phyloP scores from a whole-genome alignment of 2,329 filamentous ascomycete species.

The Pseudogymnoascus sp. region DNA sequence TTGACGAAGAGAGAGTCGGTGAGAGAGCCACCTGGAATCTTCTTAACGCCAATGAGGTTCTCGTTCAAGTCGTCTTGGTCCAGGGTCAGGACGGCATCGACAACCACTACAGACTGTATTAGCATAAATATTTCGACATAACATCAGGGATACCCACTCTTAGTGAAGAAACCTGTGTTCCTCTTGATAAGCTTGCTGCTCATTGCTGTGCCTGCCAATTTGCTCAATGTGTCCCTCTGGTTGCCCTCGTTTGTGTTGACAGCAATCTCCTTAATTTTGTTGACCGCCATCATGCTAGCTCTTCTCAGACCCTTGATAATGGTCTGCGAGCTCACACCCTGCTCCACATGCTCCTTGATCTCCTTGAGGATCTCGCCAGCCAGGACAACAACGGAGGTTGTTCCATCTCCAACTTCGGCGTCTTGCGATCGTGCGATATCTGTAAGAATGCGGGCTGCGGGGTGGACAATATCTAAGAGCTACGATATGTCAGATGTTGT shows the following conservation, averaged over 20 bases:
- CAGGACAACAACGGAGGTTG: conserved; percentile 91
- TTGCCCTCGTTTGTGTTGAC: conserved; percentile 75
- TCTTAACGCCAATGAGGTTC: conserved; percentile 96
- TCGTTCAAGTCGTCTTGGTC: conserved; percentile 97
- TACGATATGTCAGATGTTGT: conserved; percentile 31
- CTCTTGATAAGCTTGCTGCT: conserved; percentile 98
- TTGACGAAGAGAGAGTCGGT: conserved; percentile 96
- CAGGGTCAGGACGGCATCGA: conserved; percentile 88
- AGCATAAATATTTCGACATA: conserved; percentile 21
- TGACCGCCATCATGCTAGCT: conserved; percentile 83
- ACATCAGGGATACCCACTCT: conserved; percentile 55
- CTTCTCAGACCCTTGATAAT: conserved; percentile 94
- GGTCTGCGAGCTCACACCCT: conserved; percentile 92
- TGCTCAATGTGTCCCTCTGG: conserved; percentile 77
- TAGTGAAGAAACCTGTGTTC: conserved; percentile 94
- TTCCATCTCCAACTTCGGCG: conserved; percentile 96
- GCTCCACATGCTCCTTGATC: conserved; percentile 90
- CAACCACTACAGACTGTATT: conserved; percentile 64
- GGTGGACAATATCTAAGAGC: conserved; percentile 97
- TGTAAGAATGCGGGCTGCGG: conserved; percentile 91
- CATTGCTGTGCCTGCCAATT: conserved; percentile 93
- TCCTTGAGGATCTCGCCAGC: conserved; percentile 98
- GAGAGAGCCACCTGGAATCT: conserved; percentile 90
- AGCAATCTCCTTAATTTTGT: conserved; percentile 98
- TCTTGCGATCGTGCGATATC: conserved; percentile 99